Conservation (phyloP, 768 basidiomycete species). For the Polyporus arcularius region DNA sequence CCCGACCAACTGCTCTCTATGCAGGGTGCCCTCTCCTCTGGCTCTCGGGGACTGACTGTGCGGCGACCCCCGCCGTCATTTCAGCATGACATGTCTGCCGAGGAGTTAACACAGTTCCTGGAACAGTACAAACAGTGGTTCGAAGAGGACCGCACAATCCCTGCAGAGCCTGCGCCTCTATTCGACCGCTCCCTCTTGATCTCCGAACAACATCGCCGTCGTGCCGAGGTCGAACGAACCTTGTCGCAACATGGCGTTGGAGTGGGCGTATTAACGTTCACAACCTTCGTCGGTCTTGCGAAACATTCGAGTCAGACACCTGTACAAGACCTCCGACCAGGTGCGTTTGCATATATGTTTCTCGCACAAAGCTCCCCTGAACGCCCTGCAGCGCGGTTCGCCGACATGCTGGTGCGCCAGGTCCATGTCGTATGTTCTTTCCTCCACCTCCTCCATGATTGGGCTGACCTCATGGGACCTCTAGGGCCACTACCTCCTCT, state of each 20-base stretch:
- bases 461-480: not conserved
- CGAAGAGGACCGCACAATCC: conserved; percentile 15
- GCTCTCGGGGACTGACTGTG: not conserved
- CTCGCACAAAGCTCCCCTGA: not conserved
- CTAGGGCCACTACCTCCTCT: conserved; percentile 17
- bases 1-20: not conserved
- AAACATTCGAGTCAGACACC: conserved; percentile 19
- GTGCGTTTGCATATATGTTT: conserved; percentile 1
- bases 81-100: conserved; percentile 9
- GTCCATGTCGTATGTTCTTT: conserved; percentile 5
- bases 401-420: conserved; percentile 14
- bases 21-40: not conserved
- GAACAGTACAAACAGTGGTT: conserved; percentile 16
- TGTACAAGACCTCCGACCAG: conserved; percentile 2
- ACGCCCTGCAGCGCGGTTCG: not conserved
- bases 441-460: too few relatives aligned
- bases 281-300: conserved; percentile 13
- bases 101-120: conserved; percentile 7
- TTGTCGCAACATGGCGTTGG: not conserved
- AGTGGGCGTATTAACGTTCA: conserved; percentile 3
- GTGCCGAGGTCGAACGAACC: not conserved
- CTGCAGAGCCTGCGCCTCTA: conserved; percentile 3
- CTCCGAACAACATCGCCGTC: conserved; percentile 7
- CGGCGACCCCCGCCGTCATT: conserved; percentile 4
- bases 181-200: conserved; percentile 9